Evolutionary conservation across 2,329 filamentous ascomycete species (phyloP), one percentile per base, ranked within the genome.

Genomic region (Canariomyces notabilis): DNA sequence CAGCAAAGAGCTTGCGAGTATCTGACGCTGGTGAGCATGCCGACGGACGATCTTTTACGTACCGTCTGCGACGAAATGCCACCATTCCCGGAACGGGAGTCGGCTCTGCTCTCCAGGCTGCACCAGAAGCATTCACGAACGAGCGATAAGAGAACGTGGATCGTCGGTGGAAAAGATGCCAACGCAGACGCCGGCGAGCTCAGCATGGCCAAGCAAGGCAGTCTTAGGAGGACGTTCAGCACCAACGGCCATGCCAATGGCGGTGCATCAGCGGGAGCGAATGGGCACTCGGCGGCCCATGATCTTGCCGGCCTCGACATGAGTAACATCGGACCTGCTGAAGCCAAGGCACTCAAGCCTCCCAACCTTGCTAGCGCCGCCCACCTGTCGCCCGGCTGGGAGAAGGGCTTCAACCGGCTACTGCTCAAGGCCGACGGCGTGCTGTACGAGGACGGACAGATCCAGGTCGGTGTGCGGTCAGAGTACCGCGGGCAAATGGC

Each of bases 21-120:
- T 64, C 74, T 96, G 49, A 82, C 86, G 0, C 74, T 98, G 52
- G 89, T 89, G 15, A 90, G 80, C 26, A 76, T 94, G 64, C 86
- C 89, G 0, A 89, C 88, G 0, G 93, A 98, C 59, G 90, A 97
- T 55, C 77, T 98, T 6, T 74, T 98, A 11, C 82, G 93, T 42
- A 97, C 93, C 0, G 83, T 98, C 5, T 95, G 90, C 65, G 93
- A 98, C 58, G 93, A 98, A 65, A 98, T 98, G 94, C 93, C 93
- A 2, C 90, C 93, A 0, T 98, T 97, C 69, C 94, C 93, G 0
- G 90, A 98, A 65, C 77, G 94, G 50, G 84, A 95, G 48, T 97
- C 93, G 5, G 91, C 93, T 1, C 73, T 98, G 21, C 74, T 98
- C 9, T 96, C 91, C 32, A 80, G 93, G 48, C 76, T 98, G 40